phyloP scores from a whole-genome alignment of 345 rosid genomes.

The Salix brachista region DNA sequence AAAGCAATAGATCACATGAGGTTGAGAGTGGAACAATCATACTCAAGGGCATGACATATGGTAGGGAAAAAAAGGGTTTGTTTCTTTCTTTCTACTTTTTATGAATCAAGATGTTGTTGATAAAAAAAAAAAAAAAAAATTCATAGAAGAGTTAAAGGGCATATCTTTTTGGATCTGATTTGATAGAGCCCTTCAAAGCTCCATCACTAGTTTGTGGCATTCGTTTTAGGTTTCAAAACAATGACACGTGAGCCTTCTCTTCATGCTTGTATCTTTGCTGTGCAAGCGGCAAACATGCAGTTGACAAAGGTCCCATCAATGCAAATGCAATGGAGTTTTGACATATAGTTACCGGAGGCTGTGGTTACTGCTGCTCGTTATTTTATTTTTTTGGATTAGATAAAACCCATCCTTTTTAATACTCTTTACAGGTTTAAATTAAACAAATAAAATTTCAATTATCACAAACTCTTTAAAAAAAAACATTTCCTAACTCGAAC shows the following conservation, averaged over 20 bases:
- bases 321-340: not conserved
- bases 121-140: not conserved
- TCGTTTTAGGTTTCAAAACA: not conserved
- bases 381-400: too few species aligned
- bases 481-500: too few species aligned
- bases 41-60: not conserved
- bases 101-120: not conserved
- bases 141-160: not conserved
- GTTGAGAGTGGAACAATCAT: not conserved
- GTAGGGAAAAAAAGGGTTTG: not conserved
- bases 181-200: not conserved
- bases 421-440: too few species aligned
- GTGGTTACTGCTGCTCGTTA: too few species aligned
- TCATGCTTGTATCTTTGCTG: slow-evolving; percentile 1
- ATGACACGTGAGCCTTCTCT: slow-evolving; percentile 8
- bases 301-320: slow-evolving; percentile 7
- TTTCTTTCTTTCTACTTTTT: too few species aligned
- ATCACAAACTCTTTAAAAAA: too few species aligned
- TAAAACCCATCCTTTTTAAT: too few species aligned
- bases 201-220: slow-evolving; percentile 3
- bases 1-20: not conserved
- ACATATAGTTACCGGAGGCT: too few species aligned
- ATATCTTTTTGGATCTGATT: not conserved
- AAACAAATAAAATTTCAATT: too few species aligned
- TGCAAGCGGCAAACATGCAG: slow-evolving; percentile 12